Conservation (phyloP, 2,329 filamentous ascomycete species). For the Ophiocordyceps camponoti-floridani region DNA sequence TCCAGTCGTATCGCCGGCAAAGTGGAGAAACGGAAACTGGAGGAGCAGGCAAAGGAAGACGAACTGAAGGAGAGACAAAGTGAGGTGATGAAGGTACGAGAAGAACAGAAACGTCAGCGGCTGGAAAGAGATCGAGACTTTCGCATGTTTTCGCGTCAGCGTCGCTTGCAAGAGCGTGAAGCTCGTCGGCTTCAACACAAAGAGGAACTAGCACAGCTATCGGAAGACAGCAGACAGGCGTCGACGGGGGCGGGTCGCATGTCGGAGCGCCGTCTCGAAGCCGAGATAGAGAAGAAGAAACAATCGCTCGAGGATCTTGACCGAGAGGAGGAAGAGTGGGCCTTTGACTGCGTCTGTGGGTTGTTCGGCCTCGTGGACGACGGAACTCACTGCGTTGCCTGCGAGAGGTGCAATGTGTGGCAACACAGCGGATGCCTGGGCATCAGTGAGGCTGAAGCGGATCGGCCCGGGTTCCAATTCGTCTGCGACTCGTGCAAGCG, state of each 20-base stretch:
- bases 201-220: conserved; percentile 63
- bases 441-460: conserved; percentile 61
- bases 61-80: conserved; percentile 34
- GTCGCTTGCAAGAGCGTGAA: conserved; percentile 73
- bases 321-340: conserved; percentile 69
- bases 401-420: conserved; percentile 89
- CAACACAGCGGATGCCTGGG: conserved; percentile 88
- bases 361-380: conserved; percentile 87
- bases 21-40: conserved; percentile 57
- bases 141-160: conserved; percentile 67
- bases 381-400: conserved; percentile 82
- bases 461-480: conserved; percentile 74
- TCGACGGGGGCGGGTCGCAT: conserved; percentile 39
- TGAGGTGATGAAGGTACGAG: conserved; percentile 45
- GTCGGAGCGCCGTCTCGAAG: conserved; percentile 66
- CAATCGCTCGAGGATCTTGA: conserved; percentile 57
- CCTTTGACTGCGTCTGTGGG: conserved; percentile 89
- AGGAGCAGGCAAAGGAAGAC: conserved; percentile 54
- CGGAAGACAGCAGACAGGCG: conserved; percentile 52
- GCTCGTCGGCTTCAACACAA: conserved; percentile 67
- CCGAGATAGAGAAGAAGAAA: conserved; percentile 64
- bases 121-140: conserved; percentile 59
- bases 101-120: conserved; percentile 40
- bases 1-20: conserved; percentile 79
- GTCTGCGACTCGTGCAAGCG: conserved; percentile 63